phyloP scores from a whole-genome alignment of 768 basidiomycete species.

The Rhodosporidiobolus odoratus region DNA sequence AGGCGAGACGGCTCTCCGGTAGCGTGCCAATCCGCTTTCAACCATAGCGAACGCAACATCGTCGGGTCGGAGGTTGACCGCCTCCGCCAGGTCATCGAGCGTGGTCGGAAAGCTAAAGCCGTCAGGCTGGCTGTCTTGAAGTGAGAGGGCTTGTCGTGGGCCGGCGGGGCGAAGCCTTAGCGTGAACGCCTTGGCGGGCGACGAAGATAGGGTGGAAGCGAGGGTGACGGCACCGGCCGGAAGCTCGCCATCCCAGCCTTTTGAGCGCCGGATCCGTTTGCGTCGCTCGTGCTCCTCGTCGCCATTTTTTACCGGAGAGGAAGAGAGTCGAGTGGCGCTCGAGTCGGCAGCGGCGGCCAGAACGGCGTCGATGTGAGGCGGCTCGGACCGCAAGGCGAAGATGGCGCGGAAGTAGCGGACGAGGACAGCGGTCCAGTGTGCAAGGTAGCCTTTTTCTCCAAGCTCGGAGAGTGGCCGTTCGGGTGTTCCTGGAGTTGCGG shows the following conservation, averaged over 20 bases:
- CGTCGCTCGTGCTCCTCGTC: conserved; percentile 26
- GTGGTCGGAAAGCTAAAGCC: conserved; percentile 46
- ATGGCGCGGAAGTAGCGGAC: conserved; percentile 73
- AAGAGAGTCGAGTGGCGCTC: background rate
- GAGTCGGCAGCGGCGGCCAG: background rate
- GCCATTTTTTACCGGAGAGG: background rate
- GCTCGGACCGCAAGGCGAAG: conserved; percentile 37
- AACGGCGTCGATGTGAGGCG: conserved; percentile 20
- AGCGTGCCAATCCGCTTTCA: conserved; percentile 68
- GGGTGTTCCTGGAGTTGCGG: conserved; percentile 61
- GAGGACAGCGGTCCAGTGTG: conserved; percentile 78
- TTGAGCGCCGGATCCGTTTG: conserved; percentile 34
- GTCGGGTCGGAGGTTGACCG: conserved; percentile 73
- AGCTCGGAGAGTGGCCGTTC: conserved; percentile 92
- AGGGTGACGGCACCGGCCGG: conserved; percentile 26
- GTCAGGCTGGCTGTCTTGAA: conserved; percentile 4
- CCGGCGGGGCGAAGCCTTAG: background rate
- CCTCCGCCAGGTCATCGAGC: conserved; percentile 68
- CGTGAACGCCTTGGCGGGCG: conserved; percentile 15
- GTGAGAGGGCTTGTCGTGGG: background rate
- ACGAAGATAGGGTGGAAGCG: background rate
- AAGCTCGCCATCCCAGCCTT: conserved; percentile 68
- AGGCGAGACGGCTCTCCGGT: background rate
- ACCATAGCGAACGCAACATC: conserved; percentile 84
- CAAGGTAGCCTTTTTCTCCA: conserved; percentile 75